Evolutionary conservation across 345 rosid genomes (phyloP), one percentile per base, ranked within the genome.

Genomic region (Arabis alpina): DNA sequence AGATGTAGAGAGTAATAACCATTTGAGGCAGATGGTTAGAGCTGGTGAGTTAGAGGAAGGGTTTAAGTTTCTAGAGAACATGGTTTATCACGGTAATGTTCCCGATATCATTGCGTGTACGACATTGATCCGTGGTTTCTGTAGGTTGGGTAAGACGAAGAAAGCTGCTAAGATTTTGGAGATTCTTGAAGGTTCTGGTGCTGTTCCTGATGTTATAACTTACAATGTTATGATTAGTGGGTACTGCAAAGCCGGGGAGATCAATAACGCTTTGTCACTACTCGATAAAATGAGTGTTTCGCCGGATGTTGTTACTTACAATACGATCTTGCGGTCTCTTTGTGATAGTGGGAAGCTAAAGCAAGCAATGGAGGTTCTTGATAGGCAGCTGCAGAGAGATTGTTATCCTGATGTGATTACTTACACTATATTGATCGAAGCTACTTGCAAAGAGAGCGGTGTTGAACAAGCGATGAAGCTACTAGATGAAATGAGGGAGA

Each of bases 391-490:
- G 62, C 76, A 79, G 78, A 83, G 82, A 61, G 87, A 81, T 19
- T 89, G 96, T 61, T 82, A 82, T 73, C 96, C 94, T 0, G 94
- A 93, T 79, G 91, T 85, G 27, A 79, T 85, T 34, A 89, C 96
- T 1, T 93, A 87, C 65, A 91, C 96, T 10, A 91, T 88, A 70
- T 71, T 93, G 77, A 88, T 93, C 7, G 89, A 88, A 81, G 97
- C 90, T 15, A 88, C 96, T 61, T 93, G 96, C 66, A 83, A 74
- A 74, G 94, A 90, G 76, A 79, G 80, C 42, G 97, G 97, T 64
- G 92, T 93, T 59, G 82, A 42, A 2, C 88, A 88, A 72, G 97
- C 94, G 24, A 87, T 91, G 98, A 85, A 87, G 91, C 89, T 93
- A 68, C 44, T 91, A 4, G 96, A 93, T 69, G 97, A 87, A 66